Evolutionary conservation across 2,329 filamentous ascomycete genomes (phyloP), one percentile per base, ranked within the genome.

Genomic region (Sclerotinia glacialis): DNA sequence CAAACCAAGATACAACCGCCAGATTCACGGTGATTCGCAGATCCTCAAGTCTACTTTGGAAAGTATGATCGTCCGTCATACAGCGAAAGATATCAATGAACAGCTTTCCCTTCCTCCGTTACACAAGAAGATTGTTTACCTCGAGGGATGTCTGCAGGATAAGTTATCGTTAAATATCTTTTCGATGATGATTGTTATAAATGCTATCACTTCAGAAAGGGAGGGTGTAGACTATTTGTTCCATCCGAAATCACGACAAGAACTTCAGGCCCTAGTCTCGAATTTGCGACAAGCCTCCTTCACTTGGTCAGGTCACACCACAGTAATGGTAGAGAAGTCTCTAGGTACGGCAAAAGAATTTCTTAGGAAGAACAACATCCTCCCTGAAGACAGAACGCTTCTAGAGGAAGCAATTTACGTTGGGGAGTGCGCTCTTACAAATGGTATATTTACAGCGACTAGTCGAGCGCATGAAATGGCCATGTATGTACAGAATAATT

Each of bases 221-320:
- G 87, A 85, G 0, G 94, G 94, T 72, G 82, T 85, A 65, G 93
- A 97, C 75, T 97, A 97, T 75, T 89, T 98, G 70, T 97, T 97
- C 72, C 90, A 97, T 72, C 84, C 86, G 0, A 86, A 84, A 16
- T 93, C 93, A 72, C 80, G 85, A 40, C 89, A 87, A 69, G 83
- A 83, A 49, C 80, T 96, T 16, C 79, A 88, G 34, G 81, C 86
- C 64, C 80, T 96, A 2, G 89, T 96, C 5, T 84, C 83, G 65
- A 97, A 97, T 73, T 77, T 97, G 54, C 86, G 92, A 23, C 90
- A 95, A 74, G 89, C 91, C 8, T 92, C 90, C 59, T 96, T 97
- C 74, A 96, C 94, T 77, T 87, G 86, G 78, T 89, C 89, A 0
- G 93, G 93, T 58, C 93, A 90, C 72, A 85, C 86, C 0, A 77